Percentiles rank a stretch among this genome's conserved stretches.
Conservation (phyloP, 2,329 filamentous ascomycete species). For the Alternaria brassicae region DNA sequence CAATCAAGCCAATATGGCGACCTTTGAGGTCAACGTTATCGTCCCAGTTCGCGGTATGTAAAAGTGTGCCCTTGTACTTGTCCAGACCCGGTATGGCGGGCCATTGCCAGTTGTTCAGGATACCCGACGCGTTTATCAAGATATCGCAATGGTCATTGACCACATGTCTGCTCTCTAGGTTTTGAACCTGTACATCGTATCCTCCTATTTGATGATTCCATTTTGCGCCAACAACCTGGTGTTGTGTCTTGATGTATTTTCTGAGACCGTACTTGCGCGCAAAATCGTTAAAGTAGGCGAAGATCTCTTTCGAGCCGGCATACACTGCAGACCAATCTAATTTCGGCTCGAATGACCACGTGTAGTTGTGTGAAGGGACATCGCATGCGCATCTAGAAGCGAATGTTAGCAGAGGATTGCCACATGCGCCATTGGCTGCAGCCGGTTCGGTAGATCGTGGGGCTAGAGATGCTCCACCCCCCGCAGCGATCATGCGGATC, state of each 20-base stretch:
- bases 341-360: conserved; percentile 59
- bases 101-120: conserved; percentile 61
- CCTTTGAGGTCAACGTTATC: conserved; percentile 57
- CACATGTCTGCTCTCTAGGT: conserved; percentile 36
- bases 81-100: conserved; percentile 61
- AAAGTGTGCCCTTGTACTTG: conserved; percentile 60
- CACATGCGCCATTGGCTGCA: not conserved
- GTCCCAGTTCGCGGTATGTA: conserved; percentile 66
- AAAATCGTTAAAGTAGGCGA: conserved; percentile 53
- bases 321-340: conserved; percentile 55
- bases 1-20: conserved; percentile 62
- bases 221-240: conserved; percentile 43
- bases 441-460: conserved; percentile 3
- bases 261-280: conserved; percentile 50
- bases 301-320: conserved; percentile 54
- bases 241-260: conserved; percentile 46
- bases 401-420: conserved; percentile 16
- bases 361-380: conserved; percentile 61
- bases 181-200: conserved; percentile 48
- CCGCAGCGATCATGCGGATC: conserved; percentile 1
- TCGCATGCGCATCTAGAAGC: conserved; percentile 55
- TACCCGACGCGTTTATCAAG: conserved; percentile 58
- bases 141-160: conserved; percentile 56
- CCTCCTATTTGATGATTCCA: conserved; percentile 50
- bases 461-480: conserved; percentile 1